phyloP scores from a whole-genome alignment of 306 rosid genomes.

The Prunus persica region Prunus_persica_NCBIv2 NC_034010.1:15217001-15217500 shows the following conservation, averaged over 20 bases:
- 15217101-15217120: neutral
- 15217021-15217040: neutral
- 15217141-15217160: conserved; percentile 4
- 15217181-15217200: neutral
- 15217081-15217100: neutral
- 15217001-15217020: neutral
- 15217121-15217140: neutral
- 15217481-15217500: neutral
- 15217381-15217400: neutral
- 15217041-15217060: neutral
- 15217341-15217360: neutral
- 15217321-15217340: neutral
- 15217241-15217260: neutral
- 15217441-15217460: no score
- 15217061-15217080: neutral
- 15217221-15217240: neutral
- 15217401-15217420: neutral
- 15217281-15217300: neutral
- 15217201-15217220: neutral
- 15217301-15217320: neutral
- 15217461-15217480: neutral
- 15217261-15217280: neutral
- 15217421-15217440: neutral
- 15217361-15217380: neutral
- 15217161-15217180: neutral